Conservation (phyloP, 371 early-diverging fungal genomes). For the Synchytrium microbalum region DNA sequence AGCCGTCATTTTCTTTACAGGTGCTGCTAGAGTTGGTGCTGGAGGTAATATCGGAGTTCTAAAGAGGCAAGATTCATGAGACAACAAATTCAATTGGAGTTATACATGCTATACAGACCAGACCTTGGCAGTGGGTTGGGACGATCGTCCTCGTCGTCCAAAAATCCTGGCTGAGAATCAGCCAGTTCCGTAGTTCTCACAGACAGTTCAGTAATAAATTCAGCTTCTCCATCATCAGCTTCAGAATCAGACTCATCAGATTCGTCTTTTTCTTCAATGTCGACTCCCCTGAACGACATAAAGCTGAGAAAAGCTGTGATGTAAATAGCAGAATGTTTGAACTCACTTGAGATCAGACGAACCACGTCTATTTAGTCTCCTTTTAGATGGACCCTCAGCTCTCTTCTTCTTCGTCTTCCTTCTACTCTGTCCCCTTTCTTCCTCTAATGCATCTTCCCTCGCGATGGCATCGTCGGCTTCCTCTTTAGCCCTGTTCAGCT, state of each 20-base stretch:
- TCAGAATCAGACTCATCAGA: neutral
- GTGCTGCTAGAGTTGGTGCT: neutral
- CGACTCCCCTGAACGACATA: too few species aligned
- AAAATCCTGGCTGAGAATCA: too few species aligned
- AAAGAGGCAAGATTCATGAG: too few species aligned
- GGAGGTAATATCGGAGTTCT: too few species aligned
- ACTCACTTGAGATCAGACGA: neutral
- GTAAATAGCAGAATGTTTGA: neutral
- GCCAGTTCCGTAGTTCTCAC: too few species aligned
- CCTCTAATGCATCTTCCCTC: neutral
- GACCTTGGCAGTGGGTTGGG: neutral
- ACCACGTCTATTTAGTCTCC: neutral
- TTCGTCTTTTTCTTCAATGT: neutral
- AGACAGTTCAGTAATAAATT: too few species aligned
- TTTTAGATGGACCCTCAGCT: neutral
- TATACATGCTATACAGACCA: neutral
- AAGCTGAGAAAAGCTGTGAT: neutral
- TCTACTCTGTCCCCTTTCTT: neutral
- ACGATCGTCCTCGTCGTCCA: neutral
- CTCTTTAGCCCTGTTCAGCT: neutral
- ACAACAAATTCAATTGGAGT: neutral
- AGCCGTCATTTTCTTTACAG: neutral
- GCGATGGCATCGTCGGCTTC: neutral
- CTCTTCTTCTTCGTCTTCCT: neutral
- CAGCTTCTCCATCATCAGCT: neutral